A percentile compares a stretch with the other conserved stretches of the same genome.
Conservation (phyloP, 2,329 filamentous ascomycete genomes). For the Cryphonectria nitschkei region DNA sequence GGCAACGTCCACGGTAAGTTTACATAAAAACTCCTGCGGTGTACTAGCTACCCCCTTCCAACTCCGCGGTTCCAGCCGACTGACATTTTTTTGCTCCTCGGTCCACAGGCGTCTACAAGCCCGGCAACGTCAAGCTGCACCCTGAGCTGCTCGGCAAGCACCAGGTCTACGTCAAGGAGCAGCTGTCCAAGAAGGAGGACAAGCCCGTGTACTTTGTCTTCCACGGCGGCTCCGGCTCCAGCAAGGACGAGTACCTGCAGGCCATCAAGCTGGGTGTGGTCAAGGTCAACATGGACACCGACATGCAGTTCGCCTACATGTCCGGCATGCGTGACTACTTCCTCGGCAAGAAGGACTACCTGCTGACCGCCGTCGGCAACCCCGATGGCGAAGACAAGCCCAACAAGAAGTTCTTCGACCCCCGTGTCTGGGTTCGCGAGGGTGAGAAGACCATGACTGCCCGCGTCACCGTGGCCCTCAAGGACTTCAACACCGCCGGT, state of each 20-base stretch:
- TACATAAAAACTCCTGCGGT: no score
- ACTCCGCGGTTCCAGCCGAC: no score
- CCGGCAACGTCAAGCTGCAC: slow-evolving; percentile 89
- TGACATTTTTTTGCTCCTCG: not conserved
- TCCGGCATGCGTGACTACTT: slow-evolving; percentile 93
- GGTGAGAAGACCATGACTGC: slow-evolving; percentile 95
- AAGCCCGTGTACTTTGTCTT: slow-evolving; percentile 99
- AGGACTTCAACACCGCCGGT: slow-evolving; percentile 87
- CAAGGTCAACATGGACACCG: slow-evolving; percentile 99
- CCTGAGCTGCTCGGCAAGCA: slow-evolving; percentile 96
- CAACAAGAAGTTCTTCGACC: slow-evolving; percentile 96
- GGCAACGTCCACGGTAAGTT: slow-evolving; percentile 79
- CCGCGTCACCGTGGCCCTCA: slow-evolving; percentile 78
- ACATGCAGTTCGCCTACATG: slow-evolving; percentile 95
- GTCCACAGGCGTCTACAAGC: slow-evolving; percentile 84
- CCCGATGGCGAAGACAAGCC: slow-evolving; percentile 90
- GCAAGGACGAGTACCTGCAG: slow-evolving; percentile 85
- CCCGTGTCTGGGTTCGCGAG: slow-evolving; percentile 92
- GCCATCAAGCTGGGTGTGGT: slow-evolving; percentile 93
- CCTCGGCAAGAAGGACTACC: slow-evolving; percentile 92
- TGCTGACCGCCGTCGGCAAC: slow-evolving; percentile 86
- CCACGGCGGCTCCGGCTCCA: slow-evolving; percentile 94
- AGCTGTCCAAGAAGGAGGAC: slow-evolving; percentile 70
- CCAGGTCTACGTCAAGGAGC: slow-evolving; percentile 86
- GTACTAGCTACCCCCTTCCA: no score